Evolutionary conservation across 495 filamentous ascomycete species (phyloP).

Genomic region (Penicillium roqueforti): DNA sequence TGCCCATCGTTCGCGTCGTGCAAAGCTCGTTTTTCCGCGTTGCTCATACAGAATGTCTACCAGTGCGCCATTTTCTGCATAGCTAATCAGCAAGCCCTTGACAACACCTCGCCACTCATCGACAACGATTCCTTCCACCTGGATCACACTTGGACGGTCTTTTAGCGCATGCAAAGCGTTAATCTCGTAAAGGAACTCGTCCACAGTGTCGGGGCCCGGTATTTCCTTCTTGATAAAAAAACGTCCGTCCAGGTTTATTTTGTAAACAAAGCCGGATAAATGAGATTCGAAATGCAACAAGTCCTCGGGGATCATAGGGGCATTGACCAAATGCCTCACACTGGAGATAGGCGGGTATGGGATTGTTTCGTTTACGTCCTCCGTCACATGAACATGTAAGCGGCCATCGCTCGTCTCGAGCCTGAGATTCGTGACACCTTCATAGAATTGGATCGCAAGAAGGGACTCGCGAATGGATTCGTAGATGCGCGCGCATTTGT

Average conservation of each 20-base stretch:
- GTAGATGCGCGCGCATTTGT: slow-evolving; percentile 94
- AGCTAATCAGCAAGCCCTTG: slow-evolving; percentile 88
- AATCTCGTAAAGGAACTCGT: slow-evolving; percentile 97
- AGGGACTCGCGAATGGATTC: slow-evolving; percentile 92
- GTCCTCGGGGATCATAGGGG: slow-evolving; percentile 60
- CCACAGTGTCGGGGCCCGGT: slow-evolving; percentile 89
- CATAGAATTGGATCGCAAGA: slow-evolving; percentile 87
- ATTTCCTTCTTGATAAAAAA: slow-evolving; percentile 97
- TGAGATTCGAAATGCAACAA: slow-evolving; percentile 83
- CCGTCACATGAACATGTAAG: slow-evolving; percentile 96
- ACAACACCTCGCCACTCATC: slow-evolving; percentile 71
- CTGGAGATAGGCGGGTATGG: slow-evolving; percentile 73
- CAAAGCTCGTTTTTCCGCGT: slow-evolving; percentile 61
- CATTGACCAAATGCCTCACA: slow-evolving; percentile 69
- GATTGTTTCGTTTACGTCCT: slow-evolving; percentile 94
- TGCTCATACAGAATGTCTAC: slow-evolving; percentile 88
- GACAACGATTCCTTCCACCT: slow-evolving; percentile 83
- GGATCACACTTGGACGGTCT: slow-evolving; percentile 72
- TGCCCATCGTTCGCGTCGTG: slow-evolving; percentile 82
- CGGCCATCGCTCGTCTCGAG: slow-evolving; percentile 84
- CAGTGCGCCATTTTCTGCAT: slow-evolving; percentile 80
- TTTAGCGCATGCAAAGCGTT: slow-evolving; percentile 83
- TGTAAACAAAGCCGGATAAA: slow-evolving; percentile 96
- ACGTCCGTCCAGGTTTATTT: slow-evolving; percentile 64
- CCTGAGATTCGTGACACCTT: slow-evolving; percentile 94